phyloP scores from a whole-genome alignment of 116 monocot species.

The Papilionanthe hybrid region DNA sequence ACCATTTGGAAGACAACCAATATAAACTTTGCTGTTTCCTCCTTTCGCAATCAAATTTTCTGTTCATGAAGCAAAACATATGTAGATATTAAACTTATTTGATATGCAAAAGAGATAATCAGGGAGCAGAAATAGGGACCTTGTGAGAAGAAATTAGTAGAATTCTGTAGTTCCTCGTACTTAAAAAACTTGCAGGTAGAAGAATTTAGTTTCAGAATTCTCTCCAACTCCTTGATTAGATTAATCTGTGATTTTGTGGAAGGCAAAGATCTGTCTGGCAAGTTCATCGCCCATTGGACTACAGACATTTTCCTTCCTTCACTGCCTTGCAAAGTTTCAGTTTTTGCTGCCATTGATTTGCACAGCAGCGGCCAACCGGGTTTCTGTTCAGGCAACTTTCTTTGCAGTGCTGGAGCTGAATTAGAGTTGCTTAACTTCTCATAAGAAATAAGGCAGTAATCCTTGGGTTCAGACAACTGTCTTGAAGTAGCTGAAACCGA shows the following conservation, averaged over 20 bases:
- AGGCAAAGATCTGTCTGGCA: constrained; percentile 55
- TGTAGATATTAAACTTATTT: neutral
- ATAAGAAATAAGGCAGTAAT: constrained; percentile 4
- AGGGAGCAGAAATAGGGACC: constrained; percentile 25
- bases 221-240: constrained; percentile 34
- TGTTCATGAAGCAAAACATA: constrained; percentile 11
- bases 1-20: constrained; percentile 51
- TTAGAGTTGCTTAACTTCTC: neutral
- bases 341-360: constrained; percentile 13
- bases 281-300: constrained; percentile 91
- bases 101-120: neutral
- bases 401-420: constrained; percentile 8
- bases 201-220: constrained; percentile 35
- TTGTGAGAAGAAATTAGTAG: constrained; percentile 62
- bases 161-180: constrained; percentile 43
- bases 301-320: constrained; percentile 67
- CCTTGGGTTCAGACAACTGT: constrained; percentile 13
- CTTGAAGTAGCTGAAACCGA: constrained; percentile 9
- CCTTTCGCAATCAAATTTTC: constrained; percentile 93
- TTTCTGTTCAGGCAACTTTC: constrained; percentile 23
- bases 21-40: constrained; percentile 77
- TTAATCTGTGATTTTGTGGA: constrained; percentile 6
- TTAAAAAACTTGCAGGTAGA: constrained; percentile 61
- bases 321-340: constrained; percentile 14
- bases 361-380: constrained; percentile 81